Conservation (phyloP, 2,329 filamentous ascomycete species). For the Fusarium sp. region DNA sequence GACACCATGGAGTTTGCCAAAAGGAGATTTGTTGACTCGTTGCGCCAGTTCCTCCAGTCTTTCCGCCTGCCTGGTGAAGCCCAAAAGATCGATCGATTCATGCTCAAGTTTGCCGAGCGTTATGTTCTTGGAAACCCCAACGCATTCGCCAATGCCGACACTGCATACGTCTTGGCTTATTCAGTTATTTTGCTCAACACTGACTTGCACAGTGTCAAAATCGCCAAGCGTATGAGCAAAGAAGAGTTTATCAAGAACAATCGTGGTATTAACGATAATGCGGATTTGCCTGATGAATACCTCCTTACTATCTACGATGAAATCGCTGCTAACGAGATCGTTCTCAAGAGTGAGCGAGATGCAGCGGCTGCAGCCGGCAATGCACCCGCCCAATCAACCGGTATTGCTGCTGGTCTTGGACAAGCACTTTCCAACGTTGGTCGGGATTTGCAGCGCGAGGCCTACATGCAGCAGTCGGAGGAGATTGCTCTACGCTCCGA, state of each 20-base stretch:
- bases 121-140: slow-evolving; percentile 96
- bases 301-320: slow-evolving; percentile 91
- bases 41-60: slow-evolving; percentile 91
- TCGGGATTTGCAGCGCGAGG: slow-evolving; percentile 90
- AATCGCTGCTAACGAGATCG: slow-evolving; percentile 91
- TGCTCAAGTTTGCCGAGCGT: slow-evolving; percentile 98
- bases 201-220: slow-evolving; percentile 90
- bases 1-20: slow-evolving; percentile 94
- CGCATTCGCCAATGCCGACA: slow-evolving; percentile 97
- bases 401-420: slow-evolving; percentile 84
- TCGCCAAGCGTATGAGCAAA: slow-evolving; percentile 88
- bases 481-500: slow-evolving; percentile 81
- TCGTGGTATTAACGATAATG: slow-evolving; percentile 95
- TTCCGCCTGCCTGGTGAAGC: slow-evolving; percentile 96
- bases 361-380: slow-evolving; percentile 84
- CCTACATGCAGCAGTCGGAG: slow-evolving; percentile 93
- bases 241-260: slow-evolving; percentile 99
- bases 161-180: slow-evolving; percentile 94
- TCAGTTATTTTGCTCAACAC: slow-evolving; percentile 98
- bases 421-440: slow-evolving; percentile 93
- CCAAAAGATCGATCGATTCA: slow-evolving; percentile 99
- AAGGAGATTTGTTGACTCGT: slow-evolving; percentile 90
- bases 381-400: slow-evolving; percentile 68
- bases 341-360: slow-evolving; percentile 91
- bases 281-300: slow-evolving; percentile 93